Evolutionary conservation across 306 rosid species (phyloP).

Genomic region (Trifolium fragiferum): DNA sequence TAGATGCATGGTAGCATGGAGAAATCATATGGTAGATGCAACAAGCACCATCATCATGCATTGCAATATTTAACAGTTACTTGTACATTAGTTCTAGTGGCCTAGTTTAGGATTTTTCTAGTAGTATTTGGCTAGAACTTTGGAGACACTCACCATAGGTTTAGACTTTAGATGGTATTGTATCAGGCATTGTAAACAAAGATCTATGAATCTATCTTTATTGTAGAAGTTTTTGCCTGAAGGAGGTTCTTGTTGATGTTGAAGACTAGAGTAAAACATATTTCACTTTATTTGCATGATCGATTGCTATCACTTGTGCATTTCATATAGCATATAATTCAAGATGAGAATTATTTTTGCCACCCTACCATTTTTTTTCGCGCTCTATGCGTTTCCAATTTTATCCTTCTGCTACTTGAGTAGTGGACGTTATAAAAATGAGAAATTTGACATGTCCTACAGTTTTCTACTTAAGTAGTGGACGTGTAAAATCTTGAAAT

Average conservation of each 20-base stretch:
- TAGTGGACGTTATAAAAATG: no score
- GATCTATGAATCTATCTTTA: slow-evolving; percentile 41
- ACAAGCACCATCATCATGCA: slow-evolving; percentile 39
- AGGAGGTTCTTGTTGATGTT: slow-evolving; percentile 30
- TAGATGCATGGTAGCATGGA: slow-evolving; percentile 25
- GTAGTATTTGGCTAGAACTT: slow-evolving; percentile 37
- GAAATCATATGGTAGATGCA: slow-evolving; percentile 42
- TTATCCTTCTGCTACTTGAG: no score
- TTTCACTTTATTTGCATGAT: neutral
- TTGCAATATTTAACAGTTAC: slow-evolving; percentile 30
- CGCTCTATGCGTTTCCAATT: no score
- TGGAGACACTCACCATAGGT: slow-evolving; percentile 44
- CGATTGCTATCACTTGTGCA: no score
- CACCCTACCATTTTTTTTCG: no score
- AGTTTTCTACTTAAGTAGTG: no score
- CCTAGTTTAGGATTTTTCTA: slow-evolving; percentile 48
- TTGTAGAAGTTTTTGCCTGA: slow-evolving; percentile 42
- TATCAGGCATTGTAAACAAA: slow-evolving; percentile 47
- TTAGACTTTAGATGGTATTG: slow-evolving; percentile 39
- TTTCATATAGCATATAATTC: no score
- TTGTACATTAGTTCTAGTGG: slow-evolving; percentile 51
- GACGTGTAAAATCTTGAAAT: no score
- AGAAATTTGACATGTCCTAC: no score
- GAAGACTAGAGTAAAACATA: slow-evolving; percentile 30
- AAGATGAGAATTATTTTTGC: no score